Base-by-base conservation (phyloP, 2,329 filamentous ascomycete genomes). In the Fusarium citri region DNA sequence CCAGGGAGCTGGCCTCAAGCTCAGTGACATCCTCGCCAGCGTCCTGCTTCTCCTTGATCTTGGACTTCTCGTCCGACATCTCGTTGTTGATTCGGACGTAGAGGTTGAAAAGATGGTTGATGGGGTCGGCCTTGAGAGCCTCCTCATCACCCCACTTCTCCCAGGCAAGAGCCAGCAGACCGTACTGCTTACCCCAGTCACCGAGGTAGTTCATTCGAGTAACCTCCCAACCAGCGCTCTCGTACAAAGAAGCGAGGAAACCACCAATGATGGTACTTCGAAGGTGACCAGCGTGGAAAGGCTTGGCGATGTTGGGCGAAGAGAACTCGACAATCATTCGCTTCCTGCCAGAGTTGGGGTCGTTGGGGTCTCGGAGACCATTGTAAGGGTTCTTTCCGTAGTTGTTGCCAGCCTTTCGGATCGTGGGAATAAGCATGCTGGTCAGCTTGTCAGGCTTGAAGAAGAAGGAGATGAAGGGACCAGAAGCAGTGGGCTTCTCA, bases 281-380 rank as follows among this genome's bases (percentile, higher is more conserved):
- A 74, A 94, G 83, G 79, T 94, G 92, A 15, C 91, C 91, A 41
- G 91, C 92, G 77, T 94, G 91, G 83, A 94, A 94, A 25, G 91
- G 92, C 81, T 95, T 95, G 47, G 93, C 93, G 64, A 96, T 94
- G 78, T 96, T 96, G 53, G 93, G 93, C 10, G 91, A 94, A 10
- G 91, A 94, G 80, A 95, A 96, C 76, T 96, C 93, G 74, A 96
- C 87, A 54, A 96, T 87, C 76, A 89, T 86, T 65, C 86, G 87
- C 84, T 93, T 93, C 73, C 83, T 84, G 66, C 87, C 89, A 63
- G 86, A 83, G 54, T 83, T 85, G 10, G 88, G 85, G 76, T 93
- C 86, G 23, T 83, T 81, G 40, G 87, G 85, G 75, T 94, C 89
- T 69, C 84, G 85, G 37, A 91, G 81, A 10, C 90, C 91, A 34